Conservation (phyloP, 1,284 basidiomycete species). For the Puccinia triticina region DNA sequence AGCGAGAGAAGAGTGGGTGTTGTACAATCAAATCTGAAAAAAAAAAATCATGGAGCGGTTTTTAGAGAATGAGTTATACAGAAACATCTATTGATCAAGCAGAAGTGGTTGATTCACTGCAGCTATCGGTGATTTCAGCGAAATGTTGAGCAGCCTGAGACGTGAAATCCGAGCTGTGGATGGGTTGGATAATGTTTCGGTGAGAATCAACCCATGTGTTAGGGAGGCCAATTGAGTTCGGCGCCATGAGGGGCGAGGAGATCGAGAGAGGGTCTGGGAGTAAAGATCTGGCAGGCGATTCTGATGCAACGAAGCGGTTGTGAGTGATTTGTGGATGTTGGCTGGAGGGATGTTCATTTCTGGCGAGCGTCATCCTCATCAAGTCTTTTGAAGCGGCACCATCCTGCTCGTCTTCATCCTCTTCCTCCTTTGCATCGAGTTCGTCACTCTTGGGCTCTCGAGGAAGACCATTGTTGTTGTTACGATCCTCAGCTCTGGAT, state of each 20-base stretch:
- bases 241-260: not conserved
- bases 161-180: not conserved
- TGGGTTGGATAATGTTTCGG: not conserved
- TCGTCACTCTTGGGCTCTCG: not conserved
- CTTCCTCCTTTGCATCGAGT: not conserved
- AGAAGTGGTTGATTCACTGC: constrained; percentile 18
- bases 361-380: constrained; percentile 9
- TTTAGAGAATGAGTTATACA: not conserved
- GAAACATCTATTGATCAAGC: not conserved
- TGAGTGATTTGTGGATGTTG: not conserved
- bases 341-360: not conserved
- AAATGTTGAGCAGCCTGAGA: not conserved
- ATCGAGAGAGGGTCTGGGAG: not conserved
- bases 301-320: not conserved
- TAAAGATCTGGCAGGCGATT: not conserved
- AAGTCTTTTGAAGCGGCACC: not conserved
- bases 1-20: not conserved
- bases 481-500: not conserved
- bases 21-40: no score
- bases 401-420: not conserved
- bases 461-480: not conserved
- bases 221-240: not conserved
- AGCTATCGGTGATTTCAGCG: not conserved
- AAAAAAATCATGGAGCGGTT: no score
- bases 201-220: not conserved